Percentiles rank a stretch among this genome's conserved stretches.
phyloP scores from a whole-genome alignment of 441 rosid genomes.

The Theobroma grandiflorum region DNA sequence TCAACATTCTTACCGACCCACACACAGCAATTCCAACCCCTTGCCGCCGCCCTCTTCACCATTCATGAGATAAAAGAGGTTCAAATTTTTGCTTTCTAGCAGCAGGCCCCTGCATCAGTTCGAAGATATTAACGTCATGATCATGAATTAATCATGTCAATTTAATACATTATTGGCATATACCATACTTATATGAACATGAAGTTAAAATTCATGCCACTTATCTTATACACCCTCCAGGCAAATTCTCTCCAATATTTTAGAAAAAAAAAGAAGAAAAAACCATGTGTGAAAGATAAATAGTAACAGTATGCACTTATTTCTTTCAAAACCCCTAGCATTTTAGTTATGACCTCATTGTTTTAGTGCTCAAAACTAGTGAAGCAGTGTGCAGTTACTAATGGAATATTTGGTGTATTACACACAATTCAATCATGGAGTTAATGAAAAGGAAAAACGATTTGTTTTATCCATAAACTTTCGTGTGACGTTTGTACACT shows the following conservation, averaged over 20 bases:
- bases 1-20: neutral
- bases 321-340: neutral
- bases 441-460: conserved; percentile 3
- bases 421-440: conserved; percentile 26
- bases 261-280: neutral
- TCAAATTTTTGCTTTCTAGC: conserved; percentile 2
- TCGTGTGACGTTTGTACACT: conserved; percentile 14
- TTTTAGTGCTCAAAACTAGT: conserved; percentile 29
- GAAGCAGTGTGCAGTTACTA: neutral
- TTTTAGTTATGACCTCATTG: conserved; percentile 9
- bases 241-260: neutral
- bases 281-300: neutral
- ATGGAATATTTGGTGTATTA: conserved; percentile 28
- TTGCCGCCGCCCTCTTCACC: neutral
- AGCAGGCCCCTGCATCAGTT: neutral
- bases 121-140: conserved; percentile 8
- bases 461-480: neutral
- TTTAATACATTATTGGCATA: neutral
- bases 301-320: neutral
- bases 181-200: neutral
- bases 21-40: neutral
- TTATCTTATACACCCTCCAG: neutral
- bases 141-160: neutral
- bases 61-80: neutral
- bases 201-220: conserved; percentile 25